Conservation (phyloP, 2,329 filamentous ascomycete genomes). For the Taxawa tesnikishii region DNA sequence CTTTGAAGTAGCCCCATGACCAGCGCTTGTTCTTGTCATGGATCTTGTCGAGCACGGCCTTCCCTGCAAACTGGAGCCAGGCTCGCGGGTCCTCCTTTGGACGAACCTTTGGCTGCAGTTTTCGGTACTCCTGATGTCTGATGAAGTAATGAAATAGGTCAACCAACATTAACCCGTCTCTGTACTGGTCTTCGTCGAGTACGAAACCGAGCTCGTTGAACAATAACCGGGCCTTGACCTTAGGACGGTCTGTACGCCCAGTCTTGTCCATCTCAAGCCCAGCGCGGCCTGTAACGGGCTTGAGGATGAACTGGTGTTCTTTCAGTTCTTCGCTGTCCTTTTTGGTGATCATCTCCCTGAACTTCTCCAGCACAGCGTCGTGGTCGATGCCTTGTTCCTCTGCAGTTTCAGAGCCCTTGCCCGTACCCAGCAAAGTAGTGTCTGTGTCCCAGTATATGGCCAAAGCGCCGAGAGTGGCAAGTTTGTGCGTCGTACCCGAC, state of each 20-base stretch:
- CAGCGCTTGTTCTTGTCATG: conserved; percentile 86
- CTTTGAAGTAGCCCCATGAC: conserved; percentile 93
- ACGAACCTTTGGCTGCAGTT: conserved; percentile 70
- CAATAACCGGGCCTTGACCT: conserved; percentile 78
- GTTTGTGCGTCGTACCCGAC: conserved; percentile 74
- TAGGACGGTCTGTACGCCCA: conserved; percentile 63
- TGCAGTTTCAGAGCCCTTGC: conserved; percentile 55
- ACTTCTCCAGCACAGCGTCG: conserved; percentile 62
- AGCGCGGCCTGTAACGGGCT: conserved; percentile 87
- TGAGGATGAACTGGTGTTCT: conserved; percentile 84
- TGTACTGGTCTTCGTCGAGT: conserved; percentile 95
- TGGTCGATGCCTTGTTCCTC: conserved; percentile 54
- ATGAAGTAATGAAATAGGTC: conserved; percentile 98
- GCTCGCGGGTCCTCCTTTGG: conserved; percentile 85
- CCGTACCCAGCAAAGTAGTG: conserved; percentile 67
- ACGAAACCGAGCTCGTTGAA: conserved; percentile 98
- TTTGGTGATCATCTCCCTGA: conserved; percentile 69
- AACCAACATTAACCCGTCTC: conserved; percentile 94
- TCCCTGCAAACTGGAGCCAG: conserved; percentile 84
- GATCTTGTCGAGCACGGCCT: conserved; percentile 84
- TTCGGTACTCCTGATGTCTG: conserved; percentile 94
- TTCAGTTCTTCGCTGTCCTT: conserved; percentile 44
- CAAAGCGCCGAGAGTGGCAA: conserved; percentile 78
- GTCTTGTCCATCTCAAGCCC: conserved; percentile 94
- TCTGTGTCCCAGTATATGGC: conserved; percentile 99